Conservation (phyloP, 129 eudicot genomes). For the Chrysanthemum makinoi region DNA sequence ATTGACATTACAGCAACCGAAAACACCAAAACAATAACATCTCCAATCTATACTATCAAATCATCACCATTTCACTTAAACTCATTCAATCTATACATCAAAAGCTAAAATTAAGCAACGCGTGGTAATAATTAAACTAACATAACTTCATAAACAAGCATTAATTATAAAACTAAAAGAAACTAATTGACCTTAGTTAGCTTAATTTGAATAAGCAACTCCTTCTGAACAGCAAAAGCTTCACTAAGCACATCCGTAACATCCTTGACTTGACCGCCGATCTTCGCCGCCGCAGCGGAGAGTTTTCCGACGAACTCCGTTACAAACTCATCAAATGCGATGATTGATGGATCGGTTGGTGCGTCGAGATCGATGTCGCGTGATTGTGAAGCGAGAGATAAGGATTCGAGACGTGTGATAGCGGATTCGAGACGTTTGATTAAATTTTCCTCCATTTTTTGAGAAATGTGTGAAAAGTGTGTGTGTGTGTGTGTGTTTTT, state of each 20-base stretch:
- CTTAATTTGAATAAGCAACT: conserved; percentile 72
- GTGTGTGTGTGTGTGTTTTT: background rate
- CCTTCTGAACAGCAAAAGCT: conserved; percentile 73
- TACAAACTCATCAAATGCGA: conserved; percentile 71
- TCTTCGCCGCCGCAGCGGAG: conserved; percentile 66
- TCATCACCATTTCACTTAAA: too few species aligned
- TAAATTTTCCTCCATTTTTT: conserved; percentile 59
- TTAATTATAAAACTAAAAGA: background rate
- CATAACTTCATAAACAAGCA: background rate
- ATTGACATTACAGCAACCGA: too few species aligned
- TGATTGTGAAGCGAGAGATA: conserved; percentile 40
- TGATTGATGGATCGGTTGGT: conserved; percentile 66
- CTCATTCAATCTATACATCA: too few species aligned
- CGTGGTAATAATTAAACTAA: too few species aligned
- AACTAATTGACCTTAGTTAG: conserved; percentile 59
- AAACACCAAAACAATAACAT: too few species aligned
- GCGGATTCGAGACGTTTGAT: conserved; percentile 66
- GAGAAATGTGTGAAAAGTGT: background rate
- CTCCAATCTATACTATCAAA: too few species aligned
- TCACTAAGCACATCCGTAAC: conserved; percentile 49
- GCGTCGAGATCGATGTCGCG: conserved; percentile 45
- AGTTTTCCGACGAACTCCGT: conserved; percentile 53
- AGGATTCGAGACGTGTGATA: conserved; percentile 75
- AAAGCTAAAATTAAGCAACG: too few species aligned
- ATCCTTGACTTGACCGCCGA: conserved; percentile 84